Base-by-base conservation (phyloP, 2,329 filamentous ascomycete genomes). In the Penicillium sclerotigenum region DNA sequence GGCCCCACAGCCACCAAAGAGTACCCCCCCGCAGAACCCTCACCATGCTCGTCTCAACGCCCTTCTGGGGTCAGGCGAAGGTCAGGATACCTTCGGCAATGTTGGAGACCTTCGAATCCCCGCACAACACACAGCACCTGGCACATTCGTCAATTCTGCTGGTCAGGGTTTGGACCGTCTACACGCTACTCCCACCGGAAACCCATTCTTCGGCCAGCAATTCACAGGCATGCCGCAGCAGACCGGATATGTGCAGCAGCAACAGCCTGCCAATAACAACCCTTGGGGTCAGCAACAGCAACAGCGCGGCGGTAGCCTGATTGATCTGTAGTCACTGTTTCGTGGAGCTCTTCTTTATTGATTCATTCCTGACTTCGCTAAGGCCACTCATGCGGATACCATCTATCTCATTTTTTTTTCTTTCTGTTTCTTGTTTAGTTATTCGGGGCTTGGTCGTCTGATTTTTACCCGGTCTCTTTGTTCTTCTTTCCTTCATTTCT, bases 31-130 rank as follows among this genome's bases (percentile, higher is more conserved):
- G 4, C 67, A 68, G 40, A 82, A 87, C 62, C 83, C 84, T 13
- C 83, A 87, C 60, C 77, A 83, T 56, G 86, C 88, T 22, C 88
- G 85, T 68, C 87, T 99, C 63, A 97, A 97, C 71, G 84, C 89
- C 1, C 84, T 99, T 33, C 84, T 99, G 42, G 84, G 91, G 3
- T 86, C 83, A 24, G 92, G 94, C 62, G 94, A 99, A 55, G 94
- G 94, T 24, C 89, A 95, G 80, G 94, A 99, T 71, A 99, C 94
- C 0, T 99, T 95, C 72, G 94, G 94, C 62, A 99, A 99, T 73
- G 90, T 90, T n/a, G 94, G 94, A 64, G 90, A 97, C 62, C 81
- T 96, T 45, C 91, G 94, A 74, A 96, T 99, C 61, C 94, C 94
- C 1, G 87, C 94, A 2, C 94, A 99, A 72, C 94, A 99, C 74